Evolutionary conservation across 1,284 basidiomycete genomes (phyloP).

Genomic region (Sporisorium scitamineum): DNA sequence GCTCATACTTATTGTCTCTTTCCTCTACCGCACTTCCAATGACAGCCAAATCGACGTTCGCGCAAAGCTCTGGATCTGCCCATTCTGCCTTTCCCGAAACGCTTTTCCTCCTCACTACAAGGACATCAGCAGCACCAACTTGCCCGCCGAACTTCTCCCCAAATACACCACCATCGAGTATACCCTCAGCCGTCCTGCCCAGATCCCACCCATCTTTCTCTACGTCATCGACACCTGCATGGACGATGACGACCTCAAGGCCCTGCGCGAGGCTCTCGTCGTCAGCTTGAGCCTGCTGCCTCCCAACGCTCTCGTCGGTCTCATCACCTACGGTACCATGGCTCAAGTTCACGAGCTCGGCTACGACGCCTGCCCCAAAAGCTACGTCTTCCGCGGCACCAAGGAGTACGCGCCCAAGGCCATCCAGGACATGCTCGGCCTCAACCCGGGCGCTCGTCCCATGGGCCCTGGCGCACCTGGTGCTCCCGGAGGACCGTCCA

Average conservation of each 20-base stretch:
- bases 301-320: slow-evolving; percentile 90
- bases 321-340: slow-evolving; percentile 98
- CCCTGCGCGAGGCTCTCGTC: slow-evolving; percentile 89
- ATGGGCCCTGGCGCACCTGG: slow-evolving; percentile 72
- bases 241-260: slow-evolving; percentile 95
- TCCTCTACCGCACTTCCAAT: not conserved
- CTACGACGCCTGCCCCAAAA: slow-evolving; percentile 95
- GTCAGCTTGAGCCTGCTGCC: slow-evolving; percentile 93
- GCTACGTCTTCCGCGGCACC: slow-evolving; percentile 98
- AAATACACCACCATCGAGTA: slow-evolving; percentile 99
- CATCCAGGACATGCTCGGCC: slow-evolving; percentile 97
- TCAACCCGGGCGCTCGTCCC: slow-evolving; percentile 73
- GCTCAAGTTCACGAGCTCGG: slow-evolving; percentile 99
- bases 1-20: not conserved
- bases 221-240: slow-evolving; percentile 98
- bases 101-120: slow-evolving; percentile 99
- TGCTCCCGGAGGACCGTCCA: slow-evolving; percentile 70
- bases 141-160: slow-evolving; percentile 93
- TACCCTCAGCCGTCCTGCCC: slow-evolving; percentile 89
- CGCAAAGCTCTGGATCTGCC: slow-evolving; percentile 99
- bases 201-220: slow-evolving; percentile 93
- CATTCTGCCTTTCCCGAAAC: slow-evolving; percentile 96
- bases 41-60: slow-evolving; percentile 95
- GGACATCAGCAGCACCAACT: slow-evolving; percentile 96
- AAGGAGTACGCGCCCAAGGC: slow-evolving; percentile 98